Evolutionary conservation across 495 filamentous ascomycete species (phyloP), one percentile per base, ranked within the genome.

Genomic region (Penicillium ucsense): DNA sequence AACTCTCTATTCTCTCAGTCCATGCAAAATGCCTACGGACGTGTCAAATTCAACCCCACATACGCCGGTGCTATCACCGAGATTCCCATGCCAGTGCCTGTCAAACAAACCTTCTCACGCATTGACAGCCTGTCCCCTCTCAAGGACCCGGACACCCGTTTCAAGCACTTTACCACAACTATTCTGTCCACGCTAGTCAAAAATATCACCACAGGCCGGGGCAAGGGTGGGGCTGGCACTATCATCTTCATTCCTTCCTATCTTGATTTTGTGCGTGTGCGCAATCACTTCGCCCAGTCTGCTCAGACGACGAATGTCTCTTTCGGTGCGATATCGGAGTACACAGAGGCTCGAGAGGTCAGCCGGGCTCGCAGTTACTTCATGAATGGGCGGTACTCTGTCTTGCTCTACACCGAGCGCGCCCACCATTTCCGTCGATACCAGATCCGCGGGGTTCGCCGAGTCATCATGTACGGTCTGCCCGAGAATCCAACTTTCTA

Each of bases 391-490:
- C 74, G 86, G 30, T 85, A 95, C 55, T 82, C 81, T 34, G 76
- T 96, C 20, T 67, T 98, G 34, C 71, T 98, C 11, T 97, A 97
- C 65, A 89, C 89, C 6, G 90, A 91, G 64, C 83, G 92, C 30
- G 83, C 89, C 11, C 94, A 97, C 67, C 94, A 98, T 63, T 98
- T 97, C 72, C 74, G 86, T 29, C 77, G 94, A 20, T 91, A 89
- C 57, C 76, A 76, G 48, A 67, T 98, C 20, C 75, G 80, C 33
- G 92, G 92, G 8, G 89, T 89, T 29, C 82, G 79, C 63, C 75
- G 79, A 42, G 76, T 96, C 6, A 69, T 95, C 36, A 81, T 94
- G 72, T 98, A 97, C 62, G 82, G 80, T 2, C 58, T 95, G 8
- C 91, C 92, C 1, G 90, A 97, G 55, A 94, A 96, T 57, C 82